These are phyloP conservation scores for Claviceps sp. DNA, from an alignment of 2,329 filamentous ascomycete genomes.

Conservation along the genomic window DNA sequence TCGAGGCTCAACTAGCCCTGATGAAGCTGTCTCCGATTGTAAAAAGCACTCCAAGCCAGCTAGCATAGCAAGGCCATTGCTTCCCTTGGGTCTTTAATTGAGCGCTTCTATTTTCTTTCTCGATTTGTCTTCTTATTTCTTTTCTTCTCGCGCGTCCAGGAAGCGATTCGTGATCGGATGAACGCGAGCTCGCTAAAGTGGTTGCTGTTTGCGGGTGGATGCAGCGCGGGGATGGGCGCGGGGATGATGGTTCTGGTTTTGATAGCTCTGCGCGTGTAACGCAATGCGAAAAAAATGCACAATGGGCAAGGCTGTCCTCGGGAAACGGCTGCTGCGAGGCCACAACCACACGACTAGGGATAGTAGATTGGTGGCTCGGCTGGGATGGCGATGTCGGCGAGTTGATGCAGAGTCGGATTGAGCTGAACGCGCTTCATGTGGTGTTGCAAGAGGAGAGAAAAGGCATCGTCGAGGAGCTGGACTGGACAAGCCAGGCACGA, in stretches of 20 bases:
- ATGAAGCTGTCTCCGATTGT: slow-evolving; percentile 2
- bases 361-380: background rate
- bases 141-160: background rate
- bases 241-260: background rate
- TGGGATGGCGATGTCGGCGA: background rate
- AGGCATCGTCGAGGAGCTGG: background rate
- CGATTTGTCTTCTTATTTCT: background rate
- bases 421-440: background rate
- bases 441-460: background rate
- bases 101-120: background rate
- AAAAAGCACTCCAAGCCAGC: slow-evolving; percentile 2
- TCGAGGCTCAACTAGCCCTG: background rate
- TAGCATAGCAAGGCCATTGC: background rate
- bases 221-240: background rate
- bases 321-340: background rate
- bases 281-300: background rate
- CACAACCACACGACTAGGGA: background rate
- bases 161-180: background rate
- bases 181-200: background rate
- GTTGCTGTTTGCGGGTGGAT: background rate
- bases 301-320: background rate
- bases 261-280: background rate
- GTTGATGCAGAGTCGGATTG: background rate
- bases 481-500: background rate
- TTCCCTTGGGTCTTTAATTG: background rate